A percentile compares a stretch with the other conserved stretches of the same genome.
Evolutionary conservation across 495 filamentous ascomycete species (phyloP).

Genomic region (Cryomyces antarcticus): DNA sequence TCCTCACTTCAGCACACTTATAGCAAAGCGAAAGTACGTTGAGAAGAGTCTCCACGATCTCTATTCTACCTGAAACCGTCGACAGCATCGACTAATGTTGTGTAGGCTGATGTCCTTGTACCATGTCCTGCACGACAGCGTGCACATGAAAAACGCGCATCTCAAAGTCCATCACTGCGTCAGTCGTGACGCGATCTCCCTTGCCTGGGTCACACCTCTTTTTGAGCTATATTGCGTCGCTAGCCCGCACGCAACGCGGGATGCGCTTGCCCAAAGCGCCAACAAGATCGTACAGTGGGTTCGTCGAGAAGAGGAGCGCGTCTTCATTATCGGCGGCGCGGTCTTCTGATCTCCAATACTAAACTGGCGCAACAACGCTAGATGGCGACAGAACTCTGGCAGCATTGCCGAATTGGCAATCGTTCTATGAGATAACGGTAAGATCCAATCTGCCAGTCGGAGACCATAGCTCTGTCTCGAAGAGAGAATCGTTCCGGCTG

Average conservation of each 20-base stretch:
- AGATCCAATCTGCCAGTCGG: too few species aligned
- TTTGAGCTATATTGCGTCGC: slow-evolving; percentile 93
- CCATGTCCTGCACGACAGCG: slow-evolving; percentile 45
- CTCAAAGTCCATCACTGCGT: slow-evolving; percentile 71
- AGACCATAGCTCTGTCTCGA: too few species aligned
- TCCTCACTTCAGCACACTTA: neutral
- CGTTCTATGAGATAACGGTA: neutral
- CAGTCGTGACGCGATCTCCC: slow-evolving; percentile 46
- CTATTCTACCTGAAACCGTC: too few species aligned
- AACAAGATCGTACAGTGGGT: slow-evolving; percentile 80
- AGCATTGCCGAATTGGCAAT: too few species aligned
- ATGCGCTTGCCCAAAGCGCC: slow-evolving; percentile 63
- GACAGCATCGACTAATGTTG: neutral
- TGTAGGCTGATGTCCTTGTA: neutral
- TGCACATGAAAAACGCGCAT: slow-evolving; percentile 65
- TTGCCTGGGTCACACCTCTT: slow-evolving; percentile 75
- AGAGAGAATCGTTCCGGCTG: too few species aligned
- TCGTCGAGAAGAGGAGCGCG: slow-evolving; percentile 67
- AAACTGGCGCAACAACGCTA: neutral
- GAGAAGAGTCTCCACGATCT: too few species aligned
- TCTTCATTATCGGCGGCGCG: slow-evolving; percentile 90
- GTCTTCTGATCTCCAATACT: slow-evolving; percentile 25
- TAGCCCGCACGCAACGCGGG: slow-evolving; percentile 54
- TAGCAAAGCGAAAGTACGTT: neutral
- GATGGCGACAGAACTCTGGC: neutral